phyloP scores from a whole-genome alignment of 2,329 filamentous ascomycete species.

The Lecanoromycetidae sp. region DNA sequence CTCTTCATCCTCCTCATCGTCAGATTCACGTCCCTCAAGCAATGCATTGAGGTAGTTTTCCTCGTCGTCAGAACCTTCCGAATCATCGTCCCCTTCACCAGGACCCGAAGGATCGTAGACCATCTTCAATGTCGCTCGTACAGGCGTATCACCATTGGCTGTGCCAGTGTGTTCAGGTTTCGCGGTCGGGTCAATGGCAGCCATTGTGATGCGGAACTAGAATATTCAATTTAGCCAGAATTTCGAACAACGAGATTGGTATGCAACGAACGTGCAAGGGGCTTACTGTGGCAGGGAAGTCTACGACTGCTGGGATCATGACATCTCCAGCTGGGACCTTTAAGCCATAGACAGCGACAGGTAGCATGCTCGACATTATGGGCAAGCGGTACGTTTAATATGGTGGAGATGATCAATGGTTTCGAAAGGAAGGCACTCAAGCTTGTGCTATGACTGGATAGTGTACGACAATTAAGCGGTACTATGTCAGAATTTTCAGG shows the following conservation, averaged over 20 bases:
- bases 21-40: conserved; percentile 41
- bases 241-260: conserved; percentile 21
- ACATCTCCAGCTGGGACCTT: conserved; percentile 77
- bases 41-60: conserved; percentile 48
- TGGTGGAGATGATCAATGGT: background rate
- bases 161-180: conserved; percentile 53
- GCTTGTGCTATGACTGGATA: no score
- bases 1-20: conserved; percentile 38
- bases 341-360: conserved; percentile 80
- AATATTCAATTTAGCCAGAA: conserved; percentile 3
- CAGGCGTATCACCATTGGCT: conserved; percentile 47
- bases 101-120: conserved; percentile 56
- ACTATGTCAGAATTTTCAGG: background rate
- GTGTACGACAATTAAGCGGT: background rate
- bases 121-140: conserved; percentile 81
- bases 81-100: conserved; percentile 46
- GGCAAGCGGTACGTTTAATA: background rate
- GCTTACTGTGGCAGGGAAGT: conserved; percentile 76
- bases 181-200: conserved; percentile 84
- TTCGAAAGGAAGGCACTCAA: background rate
- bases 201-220: conserved; percentile 97
- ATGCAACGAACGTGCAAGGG: background rate
- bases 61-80: conserved; percentile 47
- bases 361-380: conserved; percentile 38
- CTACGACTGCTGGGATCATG: conserved; percentile 64